These are phyloP conservation scores for Annulohypoxylon moriforme DNA, from an alignment of 495 filamentous ascomycete species.

Conservation along the genomic window DNA sequence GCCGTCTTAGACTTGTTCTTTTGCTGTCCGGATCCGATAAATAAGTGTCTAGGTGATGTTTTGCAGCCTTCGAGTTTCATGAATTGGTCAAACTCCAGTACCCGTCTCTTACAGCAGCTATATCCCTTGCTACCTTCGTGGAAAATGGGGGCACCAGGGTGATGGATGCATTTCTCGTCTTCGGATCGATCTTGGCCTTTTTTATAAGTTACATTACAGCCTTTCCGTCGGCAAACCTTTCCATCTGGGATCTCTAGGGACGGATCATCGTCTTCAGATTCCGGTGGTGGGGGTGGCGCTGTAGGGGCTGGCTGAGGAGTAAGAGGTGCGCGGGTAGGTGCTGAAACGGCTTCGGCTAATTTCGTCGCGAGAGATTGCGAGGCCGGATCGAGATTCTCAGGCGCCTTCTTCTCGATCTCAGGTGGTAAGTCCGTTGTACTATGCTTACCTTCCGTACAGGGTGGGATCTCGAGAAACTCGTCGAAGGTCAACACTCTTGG, in stretches of 20 bases:
- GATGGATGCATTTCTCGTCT: constrained; percentile 83
- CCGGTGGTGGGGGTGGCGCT: constrained; percentile 73
- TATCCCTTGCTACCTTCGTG: constrained; percentile 98
- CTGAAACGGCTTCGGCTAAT: constrained; percentile 52
- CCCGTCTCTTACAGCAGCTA: constrained; percentile 93
- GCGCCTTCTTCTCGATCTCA: constrained; percentile 65
- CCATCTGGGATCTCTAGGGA: constrained; percentile 74
- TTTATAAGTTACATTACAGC: constrained; percentile 74
- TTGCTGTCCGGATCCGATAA: constrained; percentile 79
- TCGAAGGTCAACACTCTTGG: constrained; percentile 97
- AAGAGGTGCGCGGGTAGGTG: constrained; percentile 61
- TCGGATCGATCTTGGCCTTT: constrained; percentile 66
- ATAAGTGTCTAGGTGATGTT: constrained; percentile 83
- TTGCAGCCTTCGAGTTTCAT: constrained; percentile 93
- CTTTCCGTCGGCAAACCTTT: constrained; percentile 78
- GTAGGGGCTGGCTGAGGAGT: constrained; percentile 67
- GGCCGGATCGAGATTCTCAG: constrained; percentile 32
- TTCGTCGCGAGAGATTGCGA: constrained; percentile 49
- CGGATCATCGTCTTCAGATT: constrained; percentile 90
- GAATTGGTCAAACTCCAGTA: constrained; percentile 98
- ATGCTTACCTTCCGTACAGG: constrained; percentile 95
- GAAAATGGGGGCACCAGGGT: constrained; percentile 89
- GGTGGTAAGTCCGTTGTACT: constrained; percentile 78
- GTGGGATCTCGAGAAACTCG: constrained; percentile 93
- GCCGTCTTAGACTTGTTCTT: constrained; percentile 62